phyloP scores from a whole-genome alignment of 805 yeast genomes.

The Brettanomyces sp. region DNA sequence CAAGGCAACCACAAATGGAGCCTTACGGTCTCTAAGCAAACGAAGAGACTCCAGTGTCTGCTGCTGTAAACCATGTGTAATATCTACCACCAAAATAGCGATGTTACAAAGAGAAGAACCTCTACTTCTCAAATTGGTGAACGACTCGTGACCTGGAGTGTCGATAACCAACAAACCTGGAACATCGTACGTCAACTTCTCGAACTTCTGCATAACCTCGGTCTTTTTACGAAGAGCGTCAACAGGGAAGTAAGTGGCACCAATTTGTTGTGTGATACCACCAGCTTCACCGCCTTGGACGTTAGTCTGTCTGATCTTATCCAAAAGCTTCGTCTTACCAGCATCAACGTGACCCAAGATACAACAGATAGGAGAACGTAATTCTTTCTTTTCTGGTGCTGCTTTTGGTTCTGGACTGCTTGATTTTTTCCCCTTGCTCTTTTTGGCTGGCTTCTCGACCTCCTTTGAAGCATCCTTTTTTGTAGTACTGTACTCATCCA shows the following conservation, averaged over 20 bases:
- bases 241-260: slow-evolving; percentile 99
- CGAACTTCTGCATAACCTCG: slow-evolving; percentile 79
- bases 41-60: slow-evolving; percentile 93
- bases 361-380: slow-evolving; percentile 99
- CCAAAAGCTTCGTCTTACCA: slow-evolving; percentile 95
- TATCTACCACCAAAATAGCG: slow-evolving; percentile 96
- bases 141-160: slow-evolving; percentile 99
- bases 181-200: slow-evolving; percentile 80
- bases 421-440: slow-evolving; percentile 3
- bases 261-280: slow-evolving; percentile 99
- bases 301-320: slow-evolving; percentile 95
- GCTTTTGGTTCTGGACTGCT: slow-evolving; percentile 15
- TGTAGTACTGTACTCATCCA: no score
- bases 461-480: slow-evolving; percentile 7
- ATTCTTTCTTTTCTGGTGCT: slow-evolving; percentile 7
- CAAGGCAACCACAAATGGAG: slow-evolving; percentile 94
- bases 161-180: slow-evolving; percentile 96
- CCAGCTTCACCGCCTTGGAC: slow-evolving; percentile 99
- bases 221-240: slow-evolving; percentile 89
- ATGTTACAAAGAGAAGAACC: slow-evolving; percentile 99
- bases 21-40: slow-evolving; percentile 89
- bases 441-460: slow-evolving; percentile 12
- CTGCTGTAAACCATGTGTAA: slow-evolving; percentile 98
- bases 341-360: slow-evolving; percentile 99
- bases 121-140: slow-evolving; percentile 93